Evolutionary conservation across 1,284 basidiomycete genomes (phyloP), one percentile per base, ranked within the genome.

Genomic region (Ceratobasidium sp.): DNA sequence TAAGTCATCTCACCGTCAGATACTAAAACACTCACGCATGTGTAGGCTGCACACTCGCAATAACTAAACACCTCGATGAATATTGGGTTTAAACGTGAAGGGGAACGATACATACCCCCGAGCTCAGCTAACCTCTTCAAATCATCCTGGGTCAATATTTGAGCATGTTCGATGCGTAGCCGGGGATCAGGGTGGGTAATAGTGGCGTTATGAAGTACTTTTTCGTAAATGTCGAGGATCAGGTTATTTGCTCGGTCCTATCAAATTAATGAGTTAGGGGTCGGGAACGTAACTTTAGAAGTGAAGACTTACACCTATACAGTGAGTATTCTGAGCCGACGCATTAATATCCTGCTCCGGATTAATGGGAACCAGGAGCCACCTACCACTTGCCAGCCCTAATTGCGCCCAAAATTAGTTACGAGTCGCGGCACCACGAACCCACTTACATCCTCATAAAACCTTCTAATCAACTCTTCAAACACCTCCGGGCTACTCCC

Each of bases 11-110:
- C 53, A 39, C 37, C 51, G 2, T 16, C 37, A 29, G 11, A 62
- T 3, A 69, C 68, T 11, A 41, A 48, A 53, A 68, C 14, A 81
- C 88, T 83, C 80, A 92, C 90, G 87, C 94, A 81, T 98, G 95
- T 0, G 94, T 97, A 0, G 96, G 96, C 79, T 98, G 96, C 29
- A 96, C 93, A 77, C 95, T 96, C 0, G 92, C 88, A 78, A 98
- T 93, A 19, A 98, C 93, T 95, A 61, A 53, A 19, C 41, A 53
- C 34, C 13, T 49, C 39, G 34, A 53, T 74, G 62, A 72, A n/a
- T 13, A 27, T 27, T 16, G 4, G 2, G 37, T 37, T 41, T n/a
- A 49, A 24, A 43, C 54, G 14, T 63, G 9, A 13, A 5, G 37
- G 0, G 24, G 69, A 51, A 62, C 27, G 49, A 64, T 41, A 81